Base-by-base conservation (phyloP, 805 yeast species). In the Debaryomyces prosopidis region DNA sequence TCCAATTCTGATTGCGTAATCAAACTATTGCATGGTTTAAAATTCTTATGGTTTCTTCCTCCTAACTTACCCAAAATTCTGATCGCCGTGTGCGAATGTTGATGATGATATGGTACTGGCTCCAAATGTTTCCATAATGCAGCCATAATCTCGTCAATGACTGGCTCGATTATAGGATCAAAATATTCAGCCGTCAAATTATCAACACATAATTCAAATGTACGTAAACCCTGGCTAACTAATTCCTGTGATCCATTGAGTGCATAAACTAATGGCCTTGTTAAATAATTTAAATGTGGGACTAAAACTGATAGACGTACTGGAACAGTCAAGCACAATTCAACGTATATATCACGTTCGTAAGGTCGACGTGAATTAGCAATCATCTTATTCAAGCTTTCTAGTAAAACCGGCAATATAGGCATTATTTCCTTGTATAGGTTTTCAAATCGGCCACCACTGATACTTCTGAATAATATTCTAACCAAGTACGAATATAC, bases 151-250 rank as follows among this genome's bases (percentile, higher is more conserved):
- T 94, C 97, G 48, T 88, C 95, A 43, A 92, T 84, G 1, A 91
- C 97, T 0, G 99, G 98, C 59, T 91, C 97, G 48, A 94, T 84
- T 60, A 94, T 91, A 2, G 99, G 98, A 57, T 94, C 99, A 64
- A 94, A 90, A 63, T 91, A 94, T 52, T 91, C 96, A 0, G 98
- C 96, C 0, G 98, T 95, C 49, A 94, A 67, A 58, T 95, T 94
- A 58, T 94, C 99, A 18, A 94, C 97, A 61, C 99, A 94, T 5
- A 94, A 75, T 60, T 94, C 99, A 46, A 94, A 79, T 0, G 99
- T 95, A 51, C 99, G 75, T 51, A 94, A 71, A 38, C 99, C 99
- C 65, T 94, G 99, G 39, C 91, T 83, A 1, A 94, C 94, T 36
- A 95, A 77, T 50, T 94, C 99, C 50, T 85, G 96, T 0, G 89